Evolutionary conservation across 139 green algal species (phyloP).

Genomic region (Micromonas pusilla): DNA sequence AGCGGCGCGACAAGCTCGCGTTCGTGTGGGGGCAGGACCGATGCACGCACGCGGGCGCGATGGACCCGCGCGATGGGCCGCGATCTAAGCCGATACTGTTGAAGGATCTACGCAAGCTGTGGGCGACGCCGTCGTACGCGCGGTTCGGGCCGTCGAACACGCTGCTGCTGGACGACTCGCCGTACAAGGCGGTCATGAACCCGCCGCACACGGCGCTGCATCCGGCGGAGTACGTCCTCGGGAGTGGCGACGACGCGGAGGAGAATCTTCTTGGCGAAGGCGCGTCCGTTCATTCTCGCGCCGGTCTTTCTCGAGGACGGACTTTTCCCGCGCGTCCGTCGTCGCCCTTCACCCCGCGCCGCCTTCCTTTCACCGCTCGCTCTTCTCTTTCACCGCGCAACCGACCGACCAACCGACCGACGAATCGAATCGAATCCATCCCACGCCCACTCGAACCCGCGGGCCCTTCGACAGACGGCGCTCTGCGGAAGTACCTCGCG

Average conservation of each 20-base stretch:
- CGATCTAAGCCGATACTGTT: constrained; percentile 1
- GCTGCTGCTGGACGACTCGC: constrained; percentile 15
- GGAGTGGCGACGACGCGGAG: background rate
- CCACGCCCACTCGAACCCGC: no score
- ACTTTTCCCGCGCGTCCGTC: no score
- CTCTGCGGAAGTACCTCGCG: background rate
- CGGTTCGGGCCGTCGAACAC: constrained; percentile 1
- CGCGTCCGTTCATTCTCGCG: no score
- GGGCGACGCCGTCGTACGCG: background rate
- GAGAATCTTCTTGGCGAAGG: no score
- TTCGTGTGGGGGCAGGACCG: constrained; percentile 24
- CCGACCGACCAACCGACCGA: no score
- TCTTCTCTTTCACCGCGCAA: no score
- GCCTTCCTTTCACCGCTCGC: no score
- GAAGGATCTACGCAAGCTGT: constrained; percentile 1
- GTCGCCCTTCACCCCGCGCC: no score
- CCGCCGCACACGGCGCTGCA: constrained; percentile 15
- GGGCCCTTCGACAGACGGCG: no score
- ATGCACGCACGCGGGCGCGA: constrained; percentile 10
- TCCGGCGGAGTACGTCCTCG: constrained; percentile 1
- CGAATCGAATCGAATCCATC: no score
- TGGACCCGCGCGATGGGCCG: background rate
- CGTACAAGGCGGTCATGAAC: constrained; percentile 12
- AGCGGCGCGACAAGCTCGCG: background rate
- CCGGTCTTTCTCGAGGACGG: no score